A percentile compares a stretch with the other conserved stretches of the same genome.
Evolutionary conservation across 768 basidiomycete species (phyloP).

Genomic region (Psilocybe sp.): DNA sequence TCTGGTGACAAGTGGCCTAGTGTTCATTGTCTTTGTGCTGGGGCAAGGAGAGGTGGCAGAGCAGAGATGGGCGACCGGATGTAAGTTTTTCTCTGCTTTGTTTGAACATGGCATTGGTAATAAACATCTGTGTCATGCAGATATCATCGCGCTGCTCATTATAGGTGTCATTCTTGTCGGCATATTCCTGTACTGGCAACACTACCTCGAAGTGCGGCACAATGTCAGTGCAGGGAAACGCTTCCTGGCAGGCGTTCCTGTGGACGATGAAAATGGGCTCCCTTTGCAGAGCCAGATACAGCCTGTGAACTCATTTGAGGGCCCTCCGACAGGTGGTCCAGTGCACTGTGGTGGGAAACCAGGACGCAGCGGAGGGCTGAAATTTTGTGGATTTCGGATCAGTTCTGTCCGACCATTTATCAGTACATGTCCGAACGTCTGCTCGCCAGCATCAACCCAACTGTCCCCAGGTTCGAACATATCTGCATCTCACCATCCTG

Average conservation of each 20-base stretch:
- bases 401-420: too few species aligned
- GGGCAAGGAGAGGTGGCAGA: constrained; percentile 61
- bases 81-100: constrained; percentile 14
- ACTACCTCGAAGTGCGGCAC: constrained; percentile 43
- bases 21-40: constrained; percentile 71
- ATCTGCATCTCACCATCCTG: too few species aligned
- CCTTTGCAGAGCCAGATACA: constrained; percentile 15
- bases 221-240: too few species aligned
- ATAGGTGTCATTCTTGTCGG: constrained; percentile 54
- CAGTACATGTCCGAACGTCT: neutral
- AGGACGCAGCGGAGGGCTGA: too few species aligned
- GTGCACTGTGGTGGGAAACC: too few species aligned
- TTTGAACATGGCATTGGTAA: too few species aligned
- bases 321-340: too few species aligned
- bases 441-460: constrained; percentile 15
- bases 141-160: constrained; percentile 71
- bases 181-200: constrained; percentile 66
- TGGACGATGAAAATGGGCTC: too few species aligned
- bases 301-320: constrained; percentile 1
- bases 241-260: too few species aligned
- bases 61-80: constrained; percentile 54
- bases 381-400: too few species aligned
- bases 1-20: constrained; percentile 60
- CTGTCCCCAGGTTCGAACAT: too few species aligned
- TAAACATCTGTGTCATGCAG: too few species aligned